Conservation (phyloP, 495 filamentous ascomycete genomes). For the Daldinia decipiens region DNA sequence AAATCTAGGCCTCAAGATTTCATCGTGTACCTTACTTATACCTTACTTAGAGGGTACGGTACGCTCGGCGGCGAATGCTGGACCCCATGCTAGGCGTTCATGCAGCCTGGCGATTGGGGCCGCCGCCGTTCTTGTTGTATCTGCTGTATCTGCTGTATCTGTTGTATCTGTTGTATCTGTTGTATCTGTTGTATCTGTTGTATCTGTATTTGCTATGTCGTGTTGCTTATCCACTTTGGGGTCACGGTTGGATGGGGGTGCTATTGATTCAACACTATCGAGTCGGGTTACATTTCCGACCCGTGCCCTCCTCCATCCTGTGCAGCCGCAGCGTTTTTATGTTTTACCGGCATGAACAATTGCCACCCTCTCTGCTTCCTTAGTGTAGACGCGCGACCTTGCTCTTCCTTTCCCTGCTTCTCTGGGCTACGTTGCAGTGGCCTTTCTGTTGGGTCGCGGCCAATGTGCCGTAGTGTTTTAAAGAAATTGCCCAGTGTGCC, state of each 20-base stretch:
- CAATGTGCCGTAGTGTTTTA: conserved; percentile 43
- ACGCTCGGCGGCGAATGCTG: conserved; percentile 17
- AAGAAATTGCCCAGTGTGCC: conserved; percentile 39
- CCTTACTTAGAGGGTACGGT: not conserved
- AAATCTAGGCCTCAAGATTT: conserved; percentile 25
- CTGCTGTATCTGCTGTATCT: conserved; percentile 28
- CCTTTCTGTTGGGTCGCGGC: conserved; percentile 45
- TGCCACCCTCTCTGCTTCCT: conserved; percentile 33
- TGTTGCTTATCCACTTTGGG: conserved; percentile 42
- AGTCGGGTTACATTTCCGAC: conserved; percentile 48
- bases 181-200: conserved; percentile 27
- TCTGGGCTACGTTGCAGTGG: conserved; percentile 42
- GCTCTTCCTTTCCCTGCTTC: conserved; percentile 18
- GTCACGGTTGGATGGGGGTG: conserved; percentile 40
- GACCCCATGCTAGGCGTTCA: conserved; percentile 44
- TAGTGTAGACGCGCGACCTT: conserved; percentile 31
- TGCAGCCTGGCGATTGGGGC: conserved; percentile 45
- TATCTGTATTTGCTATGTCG: conserved; percentile 40
- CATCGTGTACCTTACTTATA: conserved; percentile 6
- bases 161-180: conserved; percentile 29
- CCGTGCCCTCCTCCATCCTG: conserved; percentile 43
- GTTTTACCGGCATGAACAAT: conserved; percentile 47
- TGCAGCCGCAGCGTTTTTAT: conserved; percentile 46
- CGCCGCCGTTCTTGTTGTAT: conserved; percentile 37
- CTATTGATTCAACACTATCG: conserved; percentile 42